These are phyloP conservation scores for Teratosphaeria destructans DNA, from an alignment of 2,329 filamentous ascomycete genomes.

Conservation along the genomic window DNA sequence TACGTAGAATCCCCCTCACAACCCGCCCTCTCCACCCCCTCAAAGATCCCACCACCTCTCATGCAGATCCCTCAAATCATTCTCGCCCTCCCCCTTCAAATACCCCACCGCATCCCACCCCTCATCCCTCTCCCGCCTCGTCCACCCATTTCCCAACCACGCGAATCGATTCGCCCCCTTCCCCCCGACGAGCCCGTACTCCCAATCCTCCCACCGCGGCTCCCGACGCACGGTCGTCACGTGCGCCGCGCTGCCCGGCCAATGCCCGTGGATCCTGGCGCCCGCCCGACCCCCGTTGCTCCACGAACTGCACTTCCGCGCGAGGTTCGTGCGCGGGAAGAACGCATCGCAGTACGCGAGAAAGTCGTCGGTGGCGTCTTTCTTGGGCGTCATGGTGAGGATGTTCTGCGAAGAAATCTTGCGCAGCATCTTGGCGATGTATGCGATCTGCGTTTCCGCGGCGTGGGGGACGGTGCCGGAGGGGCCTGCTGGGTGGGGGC, in stretches of 20 bases:
- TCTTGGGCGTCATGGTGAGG: constrained; percentile 16
- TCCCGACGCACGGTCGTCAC: constrained; percentile 6
- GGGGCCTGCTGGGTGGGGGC: constrained; percentile 11
- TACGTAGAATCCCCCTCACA: not conserved
- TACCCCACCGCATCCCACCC: not conserved
- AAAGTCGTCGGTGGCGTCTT: constrained; percentile 20
- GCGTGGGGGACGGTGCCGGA: constrained; percentile 14
- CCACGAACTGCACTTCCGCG: constrained; percentile 10
- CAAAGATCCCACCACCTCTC: not conserved
- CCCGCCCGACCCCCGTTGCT: constrained; percentile 21
- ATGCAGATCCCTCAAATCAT: not conserved
- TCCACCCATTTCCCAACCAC: constrained; percentile 10
- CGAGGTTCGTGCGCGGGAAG: constrained; percentile 7
- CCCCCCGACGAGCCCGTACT: not conserved
- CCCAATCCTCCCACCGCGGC: constrained; percentile 5
- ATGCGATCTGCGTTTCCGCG: constrained; percentile 15
- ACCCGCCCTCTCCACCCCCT: not conserved
- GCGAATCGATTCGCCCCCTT: constrained; percentile 6
- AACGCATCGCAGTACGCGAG: constrained; percentile 18
- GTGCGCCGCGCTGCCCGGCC: constrained; percentile 16
- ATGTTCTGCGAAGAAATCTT: constrained; percentile 23
- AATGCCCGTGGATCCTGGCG: constrained; percentile 20
- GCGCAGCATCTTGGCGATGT: constrained; percentile 20
- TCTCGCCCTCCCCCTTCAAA: not conserved
- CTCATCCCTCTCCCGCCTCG: not conserved